Conservation (phyloP, 345 rosid species). For the Populus pruinosa region DNA sequence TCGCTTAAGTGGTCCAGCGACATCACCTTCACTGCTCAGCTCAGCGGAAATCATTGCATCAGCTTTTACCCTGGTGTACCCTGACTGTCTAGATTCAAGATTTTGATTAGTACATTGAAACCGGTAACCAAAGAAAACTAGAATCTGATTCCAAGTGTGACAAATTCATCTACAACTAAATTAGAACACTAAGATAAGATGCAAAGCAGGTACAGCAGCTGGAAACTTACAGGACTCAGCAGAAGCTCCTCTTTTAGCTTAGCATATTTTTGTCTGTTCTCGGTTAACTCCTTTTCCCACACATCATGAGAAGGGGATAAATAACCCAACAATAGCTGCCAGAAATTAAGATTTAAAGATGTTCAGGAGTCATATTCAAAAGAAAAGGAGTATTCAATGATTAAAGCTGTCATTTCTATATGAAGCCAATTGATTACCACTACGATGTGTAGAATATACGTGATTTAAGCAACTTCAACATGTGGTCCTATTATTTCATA, state of each 20-base stretch:
- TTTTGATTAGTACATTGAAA: slow-evolving; percentile 26
- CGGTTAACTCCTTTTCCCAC: slow-evolving; percentile 61
- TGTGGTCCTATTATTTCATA: background rate
- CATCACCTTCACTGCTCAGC: slow-evolving; percentile 28
- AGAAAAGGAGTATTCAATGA: background rate
- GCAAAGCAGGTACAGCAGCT: background rate
- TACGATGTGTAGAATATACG: background rate
- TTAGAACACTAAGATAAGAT: background rate
- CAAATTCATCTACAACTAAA: slow-evolving; percentile 6
- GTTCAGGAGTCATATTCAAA: slow-evolving; percentile 1
- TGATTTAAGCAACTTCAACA: background rate
- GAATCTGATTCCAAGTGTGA: background rate
- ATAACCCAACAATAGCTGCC: slow-evolving; percentile 62
- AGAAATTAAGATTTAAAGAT: slow-evolving; percentile 3
- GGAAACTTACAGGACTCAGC: slow-evolving; percentile 62
- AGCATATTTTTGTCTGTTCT: slow-evolving; percentile 51
- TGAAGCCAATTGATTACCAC: background rate
- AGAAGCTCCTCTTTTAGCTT: slow-evolving; percentile 63
- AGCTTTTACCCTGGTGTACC: slow-evolving; percentile 25
- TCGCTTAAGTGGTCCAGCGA: slow-evolving; percentile 53
- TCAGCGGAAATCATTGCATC: slow-evolving; percentile 28
- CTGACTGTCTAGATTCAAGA: slow-evolving; percentile 60
- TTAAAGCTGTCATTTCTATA: background rate
- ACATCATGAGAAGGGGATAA: slow-evolving; percentile 52
- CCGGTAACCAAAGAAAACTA: background rate